A percentile compares a stretch with the other conserved stretches of the same genome.
These are phyloP conservation scores for Leccinum pallidistipes DNA, from an alignment of 1,284 basidiomycete genomes.

Conservation along the genomic window DNA sequence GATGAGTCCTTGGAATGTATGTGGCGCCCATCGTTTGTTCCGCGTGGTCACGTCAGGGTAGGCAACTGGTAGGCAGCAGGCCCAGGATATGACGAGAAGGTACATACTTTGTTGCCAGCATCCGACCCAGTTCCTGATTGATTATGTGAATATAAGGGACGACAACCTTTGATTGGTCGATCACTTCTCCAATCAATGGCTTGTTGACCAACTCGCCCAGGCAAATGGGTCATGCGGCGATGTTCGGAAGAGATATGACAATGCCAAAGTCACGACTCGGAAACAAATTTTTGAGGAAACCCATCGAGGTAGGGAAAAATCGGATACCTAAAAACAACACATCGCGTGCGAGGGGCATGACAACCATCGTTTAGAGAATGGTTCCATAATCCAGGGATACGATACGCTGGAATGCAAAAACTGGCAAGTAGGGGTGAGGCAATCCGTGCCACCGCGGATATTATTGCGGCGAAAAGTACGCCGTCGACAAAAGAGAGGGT, in stretches of 20 bases:
- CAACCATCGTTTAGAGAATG: not conserved
- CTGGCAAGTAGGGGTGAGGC: not conserved
- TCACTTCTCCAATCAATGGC: not conserved
- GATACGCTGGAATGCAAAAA: not conserved
- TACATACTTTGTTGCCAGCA: not conserved
- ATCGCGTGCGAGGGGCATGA: not conserved
- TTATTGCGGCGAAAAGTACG: not conserved
- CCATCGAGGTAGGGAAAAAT: not conserved
- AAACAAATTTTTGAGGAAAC: too few species aligned
- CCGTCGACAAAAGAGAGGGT: not conserved
- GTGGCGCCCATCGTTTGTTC: not conserved
- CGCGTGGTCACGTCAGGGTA: not conserved
- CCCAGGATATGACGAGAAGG: not conserved
- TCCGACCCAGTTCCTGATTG: too few species aligned
- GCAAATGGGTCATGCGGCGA: not conserved
- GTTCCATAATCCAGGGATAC: not conserved
- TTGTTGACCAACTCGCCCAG: not conserved
- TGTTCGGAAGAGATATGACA: not conserved
- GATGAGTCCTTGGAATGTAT: not conserved
- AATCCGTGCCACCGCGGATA: not conserved
- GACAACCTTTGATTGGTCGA: not conserved
- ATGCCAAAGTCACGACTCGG: not conserved
- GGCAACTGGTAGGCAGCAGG: not conserved
- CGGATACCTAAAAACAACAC: not conserved
- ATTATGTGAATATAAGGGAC: not conserved